Conservation (phyloP, 495 filamentous ascomycete genomes). For the Aspergillus sclerotiicarbonarius region DNA sequence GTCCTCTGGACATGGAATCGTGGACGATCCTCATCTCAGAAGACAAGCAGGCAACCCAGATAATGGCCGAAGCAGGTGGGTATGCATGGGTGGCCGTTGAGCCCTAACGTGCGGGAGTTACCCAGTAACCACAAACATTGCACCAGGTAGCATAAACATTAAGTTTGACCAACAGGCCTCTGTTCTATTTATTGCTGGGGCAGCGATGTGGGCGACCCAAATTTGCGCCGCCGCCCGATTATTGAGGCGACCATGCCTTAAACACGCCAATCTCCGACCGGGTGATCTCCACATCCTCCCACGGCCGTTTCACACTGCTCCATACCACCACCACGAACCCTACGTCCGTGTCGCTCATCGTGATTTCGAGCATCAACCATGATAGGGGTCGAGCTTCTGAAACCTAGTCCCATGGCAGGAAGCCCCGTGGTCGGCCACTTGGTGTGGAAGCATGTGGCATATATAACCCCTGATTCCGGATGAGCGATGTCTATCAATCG, state of each 20-base stretch:
- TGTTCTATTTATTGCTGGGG: not conserved
- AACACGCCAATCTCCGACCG: not conserved
- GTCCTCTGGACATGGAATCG: not conserved
- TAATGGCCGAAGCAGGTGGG: too few species aligned
- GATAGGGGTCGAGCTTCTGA: not conserved
- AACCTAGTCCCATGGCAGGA: not conserved
- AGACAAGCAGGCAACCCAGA: not conserved
- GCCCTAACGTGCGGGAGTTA: not conserved
- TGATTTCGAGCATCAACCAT: not conserved
- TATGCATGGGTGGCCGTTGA: not conserved
- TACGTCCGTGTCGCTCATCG: not conserved
- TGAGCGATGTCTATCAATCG: not conserved
- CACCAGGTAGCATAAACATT: too few species aligned
- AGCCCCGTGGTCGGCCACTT: not conserved
- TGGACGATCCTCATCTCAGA: not conserved
- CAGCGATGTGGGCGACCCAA: not conserved
- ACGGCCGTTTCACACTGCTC: not conserved
- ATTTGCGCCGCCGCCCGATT: not conserved
- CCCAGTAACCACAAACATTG: too few species aligned
- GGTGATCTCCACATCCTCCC: not conserved
- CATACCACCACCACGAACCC: not conserved
- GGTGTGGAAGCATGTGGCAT: not conserved
- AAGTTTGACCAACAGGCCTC: too few species aligned
- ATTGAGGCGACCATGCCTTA: not conserved
- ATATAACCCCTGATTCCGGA: not conserved